Percentiles rank a stretch among this genome's conserved stretches.
Evolutionary conservation across 306 rosid genomes (phyloP).

Genomic region (Rosa lucieae): DNA sequence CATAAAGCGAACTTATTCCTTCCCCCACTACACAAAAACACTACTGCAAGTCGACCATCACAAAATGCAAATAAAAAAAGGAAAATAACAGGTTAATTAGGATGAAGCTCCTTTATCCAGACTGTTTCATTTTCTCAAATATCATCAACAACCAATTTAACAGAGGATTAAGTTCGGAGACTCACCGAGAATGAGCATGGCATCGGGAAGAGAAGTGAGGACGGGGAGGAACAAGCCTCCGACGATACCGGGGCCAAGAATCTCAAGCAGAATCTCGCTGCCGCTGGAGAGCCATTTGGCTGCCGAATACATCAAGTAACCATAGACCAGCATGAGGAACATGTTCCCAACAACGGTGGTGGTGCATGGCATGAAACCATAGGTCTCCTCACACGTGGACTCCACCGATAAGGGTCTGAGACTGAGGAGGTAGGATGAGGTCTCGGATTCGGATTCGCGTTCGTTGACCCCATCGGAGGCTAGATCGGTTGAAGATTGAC

Average conservation of each 20-base stretch:
- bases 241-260: conserved; percentile 87
- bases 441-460: neutral
- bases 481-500: conserved; percentile 24
- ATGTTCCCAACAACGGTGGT: conserved; percentile 46
- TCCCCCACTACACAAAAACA: no score
- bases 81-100: no score
- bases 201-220: conserved; percentile 55
- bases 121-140: no score
- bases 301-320: conserved; percentile 59
- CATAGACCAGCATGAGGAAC: conserved; percentile 67
- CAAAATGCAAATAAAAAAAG: no score
- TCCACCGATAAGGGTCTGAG: conserved; percentile 21
- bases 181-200: conserved; percentile 56
- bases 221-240: conserved; percentile 88
- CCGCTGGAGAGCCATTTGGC: conserved; percentile 75
- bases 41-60: no score
- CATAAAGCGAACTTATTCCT: no score
- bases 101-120: no score
- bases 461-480: conserved; percentile 48
- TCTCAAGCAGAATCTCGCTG: conserved; percentile 85
- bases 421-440: conserved; percentile 1
- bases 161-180: neutral
- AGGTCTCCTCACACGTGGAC: conserved; percentile 67
- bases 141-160: no score
- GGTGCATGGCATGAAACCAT: conserved; percentile 79